Percentiles rank a stretch among this genome's conserved stretches.
These are phyloP conservation scores for Chrysoporthe puriensis DNA, from an alignment of 2,329 filamentous ascomycete genomes.

Conservation along the genomic window DNA sequence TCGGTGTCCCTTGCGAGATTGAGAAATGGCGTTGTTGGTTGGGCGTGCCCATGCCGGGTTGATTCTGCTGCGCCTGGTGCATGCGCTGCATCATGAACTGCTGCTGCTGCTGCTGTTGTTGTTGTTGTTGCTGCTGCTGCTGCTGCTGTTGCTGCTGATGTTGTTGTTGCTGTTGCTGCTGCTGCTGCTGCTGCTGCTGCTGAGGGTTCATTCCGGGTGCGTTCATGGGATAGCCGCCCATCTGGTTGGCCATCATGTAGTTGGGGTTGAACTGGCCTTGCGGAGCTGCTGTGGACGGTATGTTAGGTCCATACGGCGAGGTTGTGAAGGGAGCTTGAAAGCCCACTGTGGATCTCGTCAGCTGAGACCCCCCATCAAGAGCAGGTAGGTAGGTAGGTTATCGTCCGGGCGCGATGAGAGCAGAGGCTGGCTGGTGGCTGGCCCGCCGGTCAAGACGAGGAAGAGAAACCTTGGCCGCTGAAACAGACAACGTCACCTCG, in stretches of 20 bases:
- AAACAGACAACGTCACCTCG: neutral
- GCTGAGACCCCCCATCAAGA: neutral
- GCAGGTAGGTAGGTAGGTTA: neutral
- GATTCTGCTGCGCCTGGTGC: constrained; percentile 29
- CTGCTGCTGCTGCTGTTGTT: constrained; percentile 24
- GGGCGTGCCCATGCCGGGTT: constrained; percentile 34
- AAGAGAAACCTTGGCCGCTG: neutral
- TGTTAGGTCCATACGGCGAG: constrained; percentile 59
- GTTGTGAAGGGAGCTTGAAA: constrained; percentile 63
- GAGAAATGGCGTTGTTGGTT: constrained; percentile 31
- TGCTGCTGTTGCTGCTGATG: constrained; percentile 34
- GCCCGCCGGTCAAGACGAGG: neutral
- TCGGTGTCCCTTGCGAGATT: constrained; percentile 31
- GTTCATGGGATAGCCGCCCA: constrained; percentile 61
- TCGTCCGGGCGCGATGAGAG: neutral
- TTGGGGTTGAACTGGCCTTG: constrained; percentile 54
- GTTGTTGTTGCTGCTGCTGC: constrained; percentile 30
- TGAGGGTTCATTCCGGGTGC: constrained; percentile 44
- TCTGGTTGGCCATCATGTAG: constrained; percentile 61
- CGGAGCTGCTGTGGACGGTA: constrained; percentile 52
- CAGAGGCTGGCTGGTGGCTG: constrained; percentile 2
- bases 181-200: constrained; percentile 30
- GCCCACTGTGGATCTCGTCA: constrained; percentile 48
- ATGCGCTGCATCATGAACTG: constrained; percentile 29
- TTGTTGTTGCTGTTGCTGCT: constrained; percentile 34